Base-by-base conservation (phyloP, 2,329 filamentous ascomycete species). In the Purpureocillium takamizusanense region DNA sequence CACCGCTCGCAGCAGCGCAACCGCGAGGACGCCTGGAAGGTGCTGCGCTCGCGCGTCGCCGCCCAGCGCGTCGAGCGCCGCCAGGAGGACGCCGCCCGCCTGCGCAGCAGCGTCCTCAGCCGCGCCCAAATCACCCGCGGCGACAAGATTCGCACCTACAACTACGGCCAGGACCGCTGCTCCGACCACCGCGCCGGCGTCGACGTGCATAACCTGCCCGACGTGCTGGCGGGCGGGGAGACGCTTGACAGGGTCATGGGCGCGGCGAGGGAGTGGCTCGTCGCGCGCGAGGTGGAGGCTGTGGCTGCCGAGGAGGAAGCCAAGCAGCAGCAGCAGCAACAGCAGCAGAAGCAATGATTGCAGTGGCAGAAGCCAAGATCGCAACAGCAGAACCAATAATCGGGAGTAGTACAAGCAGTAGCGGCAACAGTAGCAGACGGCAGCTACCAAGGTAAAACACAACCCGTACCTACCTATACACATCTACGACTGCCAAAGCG, bases 101-200 rank as follows among this genome's bases (percentile, higher is more conserved):
- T 97, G 60, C 72, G 89, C 39, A 76, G 88, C 55, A 86, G 81
- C 46, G 86, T 88, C 4, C 74, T 94, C 46, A 80, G 85, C 28
- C 76, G 81, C 48, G 80, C 88, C 40, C 83, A 83, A 52, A 89
- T 92, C 65, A 92, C 89, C 6, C 75, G 92, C 31, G 86, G 86
- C 34, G 88, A 97, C 65, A 98, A 98, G 67, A 83, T 98, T 42
- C 72, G 89, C 43, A 95, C 89, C 0, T 95, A 95, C 61, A 95
- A 95, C 59, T 79, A 76, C 60, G 68, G 65, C 45, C 75, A 78
- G 55, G 73, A 88, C 60, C 72, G 89, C 32, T 89, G 92, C 48
- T 94, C 89, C 2, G 89, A 95, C 54, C 89, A 95, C 61, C 72
- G 89, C 31, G 86, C 83, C 51, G 86, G 84, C 0, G 58, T 84